Evolutionary conservation across 2,329 filamentous ascomycete species (phyloP).

Genomic region (Gnomoniopsis smithogilvyi): DNA sequence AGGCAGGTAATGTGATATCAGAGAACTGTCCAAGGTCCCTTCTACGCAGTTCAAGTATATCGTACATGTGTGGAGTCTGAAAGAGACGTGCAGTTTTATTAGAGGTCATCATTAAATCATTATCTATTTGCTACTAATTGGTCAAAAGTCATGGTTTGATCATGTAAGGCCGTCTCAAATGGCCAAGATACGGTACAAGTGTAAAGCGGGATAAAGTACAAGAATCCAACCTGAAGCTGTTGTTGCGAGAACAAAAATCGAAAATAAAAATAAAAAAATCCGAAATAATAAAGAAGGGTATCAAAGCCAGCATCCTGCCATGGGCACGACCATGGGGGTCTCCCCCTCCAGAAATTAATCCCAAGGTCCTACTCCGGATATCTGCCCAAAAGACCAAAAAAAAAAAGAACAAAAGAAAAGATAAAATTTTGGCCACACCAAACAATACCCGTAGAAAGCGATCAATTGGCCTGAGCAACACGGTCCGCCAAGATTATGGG

Average conservation of each 20-base stretch:
- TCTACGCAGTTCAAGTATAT: no score
- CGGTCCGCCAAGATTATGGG: no score
- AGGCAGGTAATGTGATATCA: no score
- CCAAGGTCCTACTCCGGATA: not conserved
- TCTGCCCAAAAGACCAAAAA: no score
- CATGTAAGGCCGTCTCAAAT: not conserved
- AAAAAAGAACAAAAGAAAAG: no score
- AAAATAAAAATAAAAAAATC: not conserved
- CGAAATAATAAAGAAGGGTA: constrained; percentile 10
- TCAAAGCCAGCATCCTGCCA: constrained; percentile 10
- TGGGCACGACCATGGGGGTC: not conserved
- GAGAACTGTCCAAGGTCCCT: no score
- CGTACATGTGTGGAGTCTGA: no score
- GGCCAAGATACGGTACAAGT: no score
- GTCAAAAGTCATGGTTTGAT: not conserved
- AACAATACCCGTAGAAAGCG: not conserved
- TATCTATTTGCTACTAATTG: not conserved
- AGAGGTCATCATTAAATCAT: not conserved
- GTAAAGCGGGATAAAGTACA: not conserved
- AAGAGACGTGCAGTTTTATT: no score
- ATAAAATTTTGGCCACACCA: not conserved
- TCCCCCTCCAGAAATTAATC: not conserved
- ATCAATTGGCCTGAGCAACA: not conserved
- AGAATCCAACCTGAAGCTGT: constrained; percentile 3
- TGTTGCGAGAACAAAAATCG: not conserved